A percentile compares a stretch with the other conserved stretches of the same genome.
Evolutionary conservation across 2,329 filamentous ascomycete genomes (phyloP).

Genomic region (Nothophaeocryptopus gaeumannii): DNA sequence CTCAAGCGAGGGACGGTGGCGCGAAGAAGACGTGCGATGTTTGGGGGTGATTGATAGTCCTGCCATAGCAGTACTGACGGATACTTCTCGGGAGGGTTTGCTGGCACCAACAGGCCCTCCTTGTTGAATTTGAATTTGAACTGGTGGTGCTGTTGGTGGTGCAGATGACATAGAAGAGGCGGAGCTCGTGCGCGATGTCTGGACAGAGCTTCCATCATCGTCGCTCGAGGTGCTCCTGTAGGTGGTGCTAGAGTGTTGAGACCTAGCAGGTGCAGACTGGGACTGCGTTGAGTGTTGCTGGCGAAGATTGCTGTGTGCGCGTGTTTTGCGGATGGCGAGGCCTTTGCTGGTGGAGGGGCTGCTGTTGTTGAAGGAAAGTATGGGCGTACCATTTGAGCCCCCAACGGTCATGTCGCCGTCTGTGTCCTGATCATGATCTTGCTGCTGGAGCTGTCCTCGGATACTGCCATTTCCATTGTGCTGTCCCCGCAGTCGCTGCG

Average conservation of each 20-base stretch:
- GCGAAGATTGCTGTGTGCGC: slow-evolving; percentile 32
- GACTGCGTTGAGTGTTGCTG: slow-evolving; percentile 13
- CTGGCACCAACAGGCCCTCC: slow-evolving; percentile 26
- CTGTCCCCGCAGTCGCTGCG: too few relatives aligned
- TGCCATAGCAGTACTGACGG: slow-evolving; percentile 30
- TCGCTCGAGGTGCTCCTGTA: slow-evolving; percentile 24
- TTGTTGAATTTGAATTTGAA: slow-evolving; percentile 15
- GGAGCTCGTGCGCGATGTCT: slow-evolving; percentile 25
- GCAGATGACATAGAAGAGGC: slow-evolving; percentile 20
- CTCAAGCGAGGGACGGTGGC: slow-evolving; percentile 32
- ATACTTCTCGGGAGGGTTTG: slow-evolving; percentile 31
- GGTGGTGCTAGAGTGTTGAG: slow-evolving; percentile 31
- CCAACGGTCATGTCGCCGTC: slow-evolving; percentile 31
- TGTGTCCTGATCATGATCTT: not conserved
- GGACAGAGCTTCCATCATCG: slow-evolving; percentile 19
- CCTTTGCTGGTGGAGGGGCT: slow-evolving; percentile 18
- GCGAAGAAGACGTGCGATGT: slow-evolving; percentile 15
- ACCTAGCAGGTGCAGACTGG: slow-evolving; percentile 23
- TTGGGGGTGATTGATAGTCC: slow-evolving; percentile 28
- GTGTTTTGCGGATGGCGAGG: slow-evolving; percentile 33
- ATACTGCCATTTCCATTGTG: not conserved
- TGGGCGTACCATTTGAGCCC: slow-evolving; percentile 46
- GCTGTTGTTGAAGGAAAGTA: slow-evolving; percentile 40
- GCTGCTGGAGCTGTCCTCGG: not conserved
- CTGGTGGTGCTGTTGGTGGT: slow-evolving; percentile 12